phyloP scores from a whole-genome alignment of 805 yeast genomes.

The Saturnispora hagleri region DNA sequence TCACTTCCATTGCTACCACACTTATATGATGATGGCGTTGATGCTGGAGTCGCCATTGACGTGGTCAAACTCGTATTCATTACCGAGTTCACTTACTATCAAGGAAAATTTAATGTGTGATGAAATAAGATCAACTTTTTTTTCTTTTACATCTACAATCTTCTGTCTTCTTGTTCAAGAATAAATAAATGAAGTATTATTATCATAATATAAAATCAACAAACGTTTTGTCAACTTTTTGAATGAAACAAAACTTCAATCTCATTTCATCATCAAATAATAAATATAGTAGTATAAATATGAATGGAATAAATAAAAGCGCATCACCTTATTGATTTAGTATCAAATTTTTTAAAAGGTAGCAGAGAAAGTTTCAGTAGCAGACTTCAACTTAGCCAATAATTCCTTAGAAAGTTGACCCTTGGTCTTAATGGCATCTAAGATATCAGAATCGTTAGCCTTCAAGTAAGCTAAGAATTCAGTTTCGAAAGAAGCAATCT shows the following conservation, averaged over 20 bases:
- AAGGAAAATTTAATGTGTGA: neutral
- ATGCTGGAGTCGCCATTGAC: neutral
- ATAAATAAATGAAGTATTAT: neutral
- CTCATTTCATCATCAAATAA: slow-evolving; percentile 18
- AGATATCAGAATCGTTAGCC: slow-evolving; percentile 78
- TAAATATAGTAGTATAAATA: slow-evolving; percentile 13
- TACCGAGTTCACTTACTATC: neutral
- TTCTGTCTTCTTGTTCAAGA: neutral
- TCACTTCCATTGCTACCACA: neutral
- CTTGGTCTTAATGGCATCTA: slow-evolving; percentile 73
- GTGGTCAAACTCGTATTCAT: neutral
- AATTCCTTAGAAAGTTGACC: slow-evolving; percentile 88
- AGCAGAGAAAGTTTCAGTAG: slow-evolving; percentile 87
- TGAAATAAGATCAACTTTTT: neutral
- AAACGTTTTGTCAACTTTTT: neutral
- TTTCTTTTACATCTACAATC: neutral
- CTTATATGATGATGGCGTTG: neutral
- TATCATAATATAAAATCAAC: neutral
- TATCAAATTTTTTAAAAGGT: slow-evolving; percentile 44
- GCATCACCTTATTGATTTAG: neutral
- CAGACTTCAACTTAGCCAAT: slow-evolving; percentile 79
- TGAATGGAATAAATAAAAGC: slow-evolving; percentile 13
- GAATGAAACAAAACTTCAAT: slow-evolving; percentile 7
- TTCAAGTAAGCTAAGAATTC: slow-evolving; percentile 88
- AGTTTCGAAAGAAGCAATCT: slow-evolving; percentile 85